phyloP scores from a whole-genome alignment of 306 rosid genomes.

The Sechiopsis laciniata region DNA sequence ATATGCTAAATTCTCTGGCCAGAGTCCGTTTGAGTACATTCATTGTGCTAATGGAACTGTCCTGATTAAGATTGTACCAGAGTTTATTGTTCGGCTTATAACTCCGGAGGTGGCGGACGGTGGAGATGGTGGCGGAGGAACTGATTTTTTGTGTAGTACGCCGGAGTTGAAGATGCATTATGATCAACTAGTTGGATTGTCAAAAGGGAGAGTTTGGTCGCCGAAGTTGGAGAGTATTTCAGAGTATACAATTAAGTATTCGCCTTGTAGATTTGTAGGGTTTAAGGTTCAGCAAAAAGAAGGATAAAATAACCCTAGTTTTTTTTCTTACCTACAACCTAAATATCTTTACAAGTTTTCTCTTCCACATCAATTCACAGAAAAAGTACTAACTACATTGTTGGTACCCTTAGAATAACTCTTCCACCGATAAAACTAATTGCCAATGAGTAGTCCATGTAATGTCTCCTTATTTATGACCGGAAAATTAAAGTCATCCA shows the following conservation, averaged over 20 bases:
- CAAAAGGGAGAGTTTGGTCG: constrained; percentile 76
- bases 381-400: no score
- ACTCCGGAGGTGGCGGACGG: background rate
- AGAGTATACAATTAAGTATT: constrained; percentile 61
- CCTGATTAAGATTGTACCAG: constrained; percentile 72
- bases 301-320: background rate
- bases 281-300: constrained; percentile 58
- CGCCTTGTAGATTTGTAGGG: constrained; percentile 65
- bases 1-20: constrained; percentile 44
- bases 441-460: no score
- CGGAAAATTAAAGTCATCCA: no score
- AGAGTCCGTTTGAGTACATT: constrained; percentile 63
- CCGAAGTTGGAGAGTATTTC: constrained; percentile 89
- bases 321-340: no score
- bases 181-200: constrained; percentile 56
- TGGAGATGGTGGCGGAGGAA: background rate
- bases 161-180: constrained; percentile 89
- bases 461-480: no score
- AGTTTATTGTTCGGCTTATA: constrained; percentile 52
- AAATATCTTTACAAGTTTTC: no score
- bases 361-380: no score
- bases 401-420: no score
- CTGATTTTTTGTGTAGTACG: constrained; percentile 55
- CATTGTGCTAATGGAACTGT: constrained; percentile 51
- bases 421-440: no score